Conservation (phyloP, 306 rosid genomes). For the Styphnolobium japonicum region DNA sequence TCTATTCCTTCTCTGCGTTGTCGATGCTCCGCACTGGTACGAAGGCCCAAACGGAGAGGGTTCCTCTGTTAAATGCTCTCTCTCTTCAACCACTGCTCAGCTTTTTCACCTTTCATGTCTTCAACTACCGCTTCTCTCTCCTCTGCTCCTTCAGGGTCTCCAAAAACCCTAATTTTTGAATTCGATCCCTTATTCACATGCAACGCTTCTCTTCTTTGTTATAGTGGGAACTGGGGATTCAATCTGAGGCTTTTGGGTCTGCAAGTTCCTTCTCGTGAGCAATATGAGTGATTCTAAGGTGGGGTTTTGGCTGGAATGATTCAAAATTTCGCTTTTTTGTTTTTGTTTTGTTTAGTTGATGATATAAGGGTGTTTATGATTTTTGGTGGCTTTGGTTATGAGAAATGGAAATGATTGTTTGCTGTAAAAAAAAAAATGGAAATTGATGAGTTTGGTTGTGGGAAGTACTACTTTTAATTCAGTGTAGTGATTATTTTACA, state of each 20-base stretch:
- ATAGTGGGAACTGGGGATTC: conserved; percentile 8
- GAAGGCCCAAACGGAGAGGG: conserved; percentile 55
- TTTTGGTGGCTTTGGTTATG: not conserved
- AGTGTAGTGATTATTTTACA: not conserved
- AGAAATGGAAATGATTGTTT: not conserved
- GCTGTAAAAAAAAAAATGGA: not conserved
- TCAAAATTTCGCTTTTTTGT: not conserved
- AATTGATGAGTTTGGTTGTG: not conserved
- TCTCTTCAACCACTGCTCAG: conserved; percentile 38
- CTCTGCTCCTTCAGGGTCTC: conserved; percentile 72
- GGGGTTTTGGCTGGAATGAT: not conserved
- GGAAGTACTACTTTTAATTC: not conserved
- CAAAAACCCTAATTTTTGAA: conserved; percentile 61
- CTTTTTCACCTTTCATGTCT: conserved; percentile 81
- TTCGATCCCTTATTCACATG: conserved; percentile 35
- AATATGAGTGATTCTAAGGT: conserved; percentile 78
- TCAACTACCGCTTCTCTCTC: conserved; percentile 48
- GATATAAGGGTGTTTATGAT: not conserved
- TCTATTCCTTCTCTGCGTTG: not conserved
- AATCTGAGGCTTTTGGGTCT: conserved; percentile 17
- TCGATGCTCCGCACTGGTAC: conserved; percentile 36
- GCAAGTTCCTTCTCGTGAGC: conserved; percentile 27
- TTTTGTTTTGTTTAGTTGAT: not conserved
- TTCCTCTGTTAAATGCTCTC: conserved; percentile 60
- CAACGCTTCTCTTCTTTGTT: conserved; percentile 12